Evolutionary conservation across 257 asterid species (phyloP), one percentile per base, ranked within the genome.

Genomic region (Gentiana dahurica): DNA sequence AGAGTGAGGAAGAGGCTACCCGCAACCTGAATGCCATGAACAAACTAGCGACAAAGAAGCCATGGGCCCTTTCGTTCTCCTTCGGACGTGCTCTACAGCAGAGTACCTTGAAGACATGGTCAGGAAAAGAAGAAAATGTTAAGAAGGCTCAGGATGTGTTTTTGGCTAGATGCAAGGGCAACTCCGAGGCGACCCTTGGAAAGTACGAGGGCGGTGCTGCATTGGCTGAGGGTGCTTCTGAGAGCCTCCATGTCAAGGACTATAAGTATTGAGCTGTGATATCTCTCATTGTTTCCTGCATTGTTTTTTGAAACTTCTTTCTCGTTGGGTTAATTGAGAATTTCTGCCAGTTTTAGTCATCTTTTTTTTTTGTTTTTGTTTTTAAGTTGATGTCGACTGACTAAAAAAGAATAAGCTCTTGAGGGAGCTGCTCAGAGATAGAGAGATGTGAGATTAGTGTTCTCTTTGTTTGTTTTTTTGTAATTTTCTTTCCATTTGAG

Each of bases 51-150:
- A 60, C 82, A 12, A 89, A 84, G 85, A 89, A 77, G 73, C 97
- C 96, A 1, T 87, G 98, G 98, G 51, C 61, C 39, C 91, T 90
- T 1, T 75, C 91, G 2, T 90, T 87, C 89, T 90, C 98, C 2
- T 90, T 86, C 3, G 98, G 98, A 5, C 91, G 98, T 36, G 98
- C 98, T 7, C 77, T 90, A 37, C 98, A 90, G 83, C 88, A 81
- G 73, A 87, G 96, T 61, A 90, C 98, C 62, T 88, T 90, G 54
- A 90, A 90, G 81, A 82, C 96, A 3, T 90, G 98, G 98, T 44
- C 82, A 1, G 97, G 97, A 47, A 89, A 89, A 67, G 86, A 73
- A 35, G 92, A 89, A 53, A 89, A 90, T 35, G 24, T 80, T 0
- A 44, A 38, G 3, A 90, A 82, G 79, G 98, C 98, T 0, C 97